phyloP scores from a whole-genome alignment of 306 rosid genomes.

The Vigna mungo region DNA sequence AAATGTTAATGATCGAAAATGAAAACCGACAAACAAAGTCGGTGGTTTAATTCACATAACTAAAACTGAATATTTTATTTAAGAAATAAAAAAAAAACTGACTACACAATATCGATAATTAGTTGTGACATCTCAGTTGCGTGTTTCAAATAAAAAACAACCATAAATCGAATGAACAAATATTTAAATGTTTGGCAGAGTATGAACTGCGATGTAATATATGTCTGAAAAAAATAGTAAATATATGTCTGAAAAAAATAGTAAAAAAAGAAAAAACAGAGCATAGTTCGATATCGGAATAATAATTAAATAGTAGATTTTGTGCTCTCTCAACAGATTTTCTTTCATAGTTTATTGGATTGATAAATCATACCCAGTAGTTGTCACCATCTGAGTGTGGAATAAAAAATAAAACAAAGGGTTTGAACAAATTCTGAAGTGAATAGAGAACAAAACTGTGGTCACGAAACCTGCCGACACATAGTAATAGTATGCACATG shows the following conservation, averaged over 20 bases:
- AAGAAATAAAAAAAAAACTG: background rate
- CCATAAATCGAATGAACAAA: background rate
- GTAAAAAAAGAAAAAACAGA: background rate
- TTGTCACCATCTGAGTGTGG: constrained; percentile 30
- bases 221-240: constrained; percentile 2
- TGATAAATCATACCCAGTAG: constrained; percentile 9
- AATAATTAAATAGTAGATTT: constrained; percentile 50
- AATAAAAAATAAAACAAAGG: constrained; percentile 32
- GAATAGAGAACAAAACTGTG: constrained; percentile 31
- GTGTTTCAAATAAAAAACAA: background rate
- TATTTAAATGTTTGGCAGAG: background rate
- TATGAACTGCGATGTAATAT: background rate
- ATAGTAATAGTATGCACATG: constrained; percentile 45
- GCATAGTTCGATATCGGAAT: background rate
- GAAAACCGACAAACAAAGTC: no score
- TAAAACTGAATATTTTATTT: background rate
- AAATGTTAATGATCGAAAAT: no score
- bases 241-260: constrained; percentile 16
- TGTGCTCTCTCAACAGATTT: constrained; percentile 45
- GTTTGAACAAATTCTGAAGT: constrained; percentile 37
- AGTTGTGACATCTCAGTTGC: background rate
- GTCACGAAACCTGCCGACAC: constrained; percentile 48
- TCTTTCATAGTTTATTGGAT: constrained; percentile 5
- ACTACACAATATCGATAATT: background rate
- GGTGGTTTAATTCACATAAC: background rate